Percentiles rank a stretch among this genome's conserved stretches.
These are phyloP conservation scores for Spongospora subterranea DNA, from an alignment of 208 protist species.

Conservation along the genomic window DNA sequence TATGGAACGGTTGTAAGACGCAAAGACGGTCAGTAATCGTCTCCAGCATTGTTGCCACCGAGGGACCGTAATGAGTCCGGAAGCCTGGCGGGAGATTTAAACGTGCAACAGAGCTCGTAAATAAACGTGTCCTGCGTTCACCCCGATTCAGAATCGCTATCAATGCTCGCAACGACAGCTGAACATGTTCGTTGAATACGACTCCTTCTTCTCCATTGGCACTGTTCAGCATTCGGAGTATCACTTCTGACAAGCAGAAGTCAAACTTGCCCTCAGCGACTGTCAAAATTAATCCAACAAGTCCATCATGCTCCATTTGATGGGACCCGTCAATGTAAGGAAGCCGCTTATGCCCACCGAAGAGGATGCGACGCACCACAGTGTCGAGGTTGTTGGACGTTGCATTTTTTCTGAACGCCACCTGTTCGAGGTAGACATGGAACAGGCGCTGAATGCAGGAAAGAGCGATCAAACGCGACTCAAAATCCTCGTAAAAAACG, in stretches of 20 bases:
- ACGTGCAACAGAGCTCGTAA: not conserved
- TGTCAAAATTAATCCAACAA: constrained; percentile 24
- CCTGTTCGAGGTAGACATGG: constrained; percentile 51
- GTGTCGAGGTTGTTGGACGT: constrained; percentile 29
- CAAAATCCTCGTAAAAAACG: constrained; percentile 1
- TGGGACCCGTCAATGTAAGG: constrained; percentile 36
- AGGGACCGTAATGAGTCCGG: constrained; percentile 7
- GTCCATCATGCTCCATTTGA: constrained; percentile 49
- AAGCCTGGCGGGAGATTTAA: not conserved
- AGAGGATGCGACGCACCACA: not conserved
- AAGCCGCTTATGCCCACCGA: constrained; percentile 14
- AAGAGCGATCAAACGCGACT: not conserved
- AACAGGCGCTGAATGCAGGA: constrained; percentile 34
- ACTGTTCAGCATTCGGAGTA: not conserved
- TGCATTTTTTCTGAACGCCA: constrained; percentile 29
- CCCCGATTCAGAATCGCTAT: constrained; percentile 43
- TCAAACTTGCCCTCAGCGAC: constrained; percentile 54
- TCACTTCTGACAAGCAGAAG: constrained; percentile 29
- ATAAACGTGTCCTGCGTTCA: constrained; percentile 13
- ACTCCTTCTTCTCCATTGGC: not conserved
- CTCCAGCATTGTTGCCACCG: constrained; percentile 14
- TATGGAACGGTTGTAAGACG: not conserved
- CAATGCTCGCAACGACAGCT: constrained; percentile 42
- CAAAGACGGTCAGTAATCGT: not conserved
- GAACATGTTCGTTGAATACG: constrained; percentile 30